phyloP scores from a whole-genome alignment of 2,329 filamentous ascomycete species.

The Verticillium alfalfae region DNA sequence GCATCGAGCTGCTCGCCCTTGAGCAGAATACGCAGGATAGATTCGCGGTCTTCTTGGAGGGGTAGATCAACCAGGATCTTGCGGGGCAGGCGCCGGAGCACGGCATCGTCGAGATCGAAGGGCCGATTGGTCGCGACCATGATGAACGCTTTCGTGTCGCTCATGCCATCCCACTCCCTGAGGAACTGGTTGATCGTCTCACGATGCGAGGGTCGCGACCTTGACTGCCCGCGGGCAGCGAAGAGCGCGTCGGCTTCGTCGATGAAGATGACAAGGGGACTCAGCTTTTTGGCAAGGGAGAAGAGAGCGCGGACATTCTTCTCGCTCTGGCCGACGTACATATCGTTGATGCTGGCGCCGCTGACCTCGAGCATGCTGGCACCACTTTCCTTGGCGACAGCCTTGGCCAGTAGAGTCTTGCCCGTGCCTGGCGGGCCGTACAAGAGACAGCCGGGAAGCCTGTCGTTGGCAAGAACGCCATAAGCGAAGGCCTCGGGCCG shows the following conservation, averaged over 20 bases:
- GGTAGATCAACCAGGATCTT: constrained; percentile 71
- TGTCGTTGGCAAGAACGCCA: constrained; percentile 84
- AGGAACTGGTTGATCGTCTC: constrained; percentile 97
- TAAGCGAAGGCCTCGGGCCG: constrained; percentile 95
- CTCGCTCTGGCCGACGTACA: constrained; percentile 93
- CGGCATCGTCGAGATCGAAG: constrained; percentile 87
- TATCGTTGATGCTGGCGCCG: constrained; percentile 89
- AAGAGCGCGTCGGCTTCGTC: constrained; percentile 95
- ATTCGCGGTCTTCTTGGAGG: constrained; percentile 56
- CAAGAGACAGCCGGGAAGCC: constrained; percentile 81
- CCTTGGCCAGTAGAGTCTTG: constrained; percentile 65
- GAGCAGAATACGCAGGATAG: constrained; percentile 68
- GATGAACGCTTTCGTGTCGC: constrained; percentile 79
- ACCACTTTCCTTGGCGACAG: constrained; percentile 62
- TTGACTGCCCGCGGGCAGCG: constrained; percentile 63
- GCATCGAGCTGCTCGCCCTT: constrained; percentile 58
- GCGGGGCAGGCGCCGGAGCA: constrained; percentile 69
- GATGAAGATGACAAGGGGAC: constrained; percentile 91
- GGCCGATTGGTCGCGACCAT: constrained; percentile 97
- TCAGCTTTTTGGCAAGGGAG: constrained; percentile 81
- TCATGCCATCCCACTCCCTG: constrained; percentile 92
- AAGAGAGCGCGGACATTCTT: constrained; percentile 95
- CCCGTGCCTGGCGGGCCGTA: constrained; percentile 84
- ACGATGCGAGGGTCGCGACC: constrained; percentile 66
- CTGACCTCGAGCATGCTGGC: constrained; percentile 80